Evolutionary conservation across 441 rosid genomes (phyloP), one percentile per base, ranked within the genome.

Genomic region (Geranium incanum): DNA sequence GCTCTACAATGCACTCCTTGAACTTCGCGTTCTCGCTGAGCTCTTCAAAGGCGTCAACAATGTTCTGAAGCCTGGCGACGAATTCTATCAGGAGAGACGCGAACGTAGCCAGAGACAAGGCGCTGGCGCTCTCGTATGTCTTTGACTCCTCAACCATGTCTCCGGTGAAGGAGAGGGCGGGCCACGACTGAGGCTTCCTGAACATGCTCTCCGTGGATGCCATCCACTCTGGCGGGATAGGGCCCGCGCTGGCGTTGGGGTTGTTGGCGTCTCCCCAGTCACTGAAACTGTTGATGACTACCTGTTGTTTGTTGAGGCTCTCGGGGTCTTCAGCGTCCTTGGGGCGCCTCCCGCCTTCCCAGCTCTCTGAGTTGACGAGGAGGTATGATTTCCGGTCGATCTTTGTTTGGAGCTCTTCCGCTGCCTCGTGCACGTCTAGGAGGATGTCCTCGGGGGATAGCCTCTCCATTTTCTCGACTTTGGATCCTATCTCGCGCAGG

Each of bases 391-490:
- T 90, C 5, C 70, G 62, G 50, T 94, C 97, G 70, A 94, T 88
- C 79, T 92, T 91, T 84, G 79, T 74, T 71, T 94, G 98, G 16
- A 94, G 75, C 71, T 77, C 84, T 80, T 90, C 95, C 2, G 92
- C 97, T 70, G 98, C 97, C 28, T 82, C 78, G 4, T 86, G 95
- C n/a, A 90, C 90, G 55, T 87, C 84, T 0, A 69, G 72, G 11
- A 94, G 86, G 41, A 88, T 37, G 75, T 89, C 87, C 63, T 63
- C 83, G 23, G 84, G 45, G 78, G 74, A 79, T 41, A 88, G 74
- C 74, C 79, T 92, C 72, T 94, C 98, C 97, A 94, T 87, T 73
- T 80, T 89, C 39, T 86, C 87, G 3, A 94, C 83, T 48, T 89
- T 92, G 75, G 83, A 83, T 39, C 91, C 97, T 43, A 94, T 88